These are phyloP conservation scores for Leptodontidium sp. DNA, from an alignment of 2,329 filamentous ascomycete genomes.

Conservation along the genomic window DNA sequence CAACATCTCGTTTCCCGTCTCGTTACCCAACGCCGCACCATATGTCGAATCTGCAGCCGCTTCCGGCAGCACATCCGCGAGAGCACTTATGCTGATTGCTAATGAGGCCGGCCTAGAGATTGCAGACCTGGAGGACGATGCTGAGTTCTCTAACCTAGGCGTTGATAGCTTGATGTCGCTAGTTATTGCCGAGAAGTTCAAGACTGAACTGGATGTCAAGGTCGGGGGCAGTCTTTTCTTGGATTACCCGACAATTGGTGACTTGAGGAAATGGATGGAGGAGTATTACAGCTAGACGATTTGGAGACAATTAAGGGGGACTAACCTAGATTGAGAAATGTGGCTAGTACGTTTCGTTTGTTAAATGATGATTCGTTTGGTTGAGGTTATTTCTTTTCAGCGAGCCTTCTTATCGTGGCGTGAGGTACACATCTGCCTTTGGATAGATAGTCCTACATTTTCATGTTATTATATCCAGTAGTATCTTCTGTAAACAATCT, in stretches of 20 bases:
- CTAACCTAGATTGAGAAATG: too few relatives aligned
- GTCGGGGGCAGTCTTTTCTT: slow-evolving; percentile 47
- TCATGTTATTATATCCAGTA: too few relatives aligned
- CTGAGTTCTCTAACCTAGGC: slow-evolving; percentile 46
- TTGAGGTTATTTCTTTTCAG: too few relatives aligned
- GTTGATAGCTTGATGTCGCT: slow-evolving; percentile 49
- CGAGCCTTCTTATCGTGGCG: neutral
- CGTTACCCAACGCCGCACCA: slow-evolving; percentile 3
- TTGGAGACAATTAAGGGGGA: too few relatives aligned
- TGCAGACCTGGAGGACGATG: slow-evolving; percentile 41
- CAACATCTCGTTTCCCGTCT: neutral
- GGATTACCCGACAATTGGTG: slow-evolving; percentile 49
- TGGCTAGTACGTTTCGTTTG: too few relatives aligned
- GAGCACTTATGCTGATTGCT: slow-evolving; percentile 46
- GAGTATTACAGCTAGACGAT: slow-evolving; percentile 42
- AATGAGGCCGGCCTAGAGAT: slow-evolving; percentile 44
- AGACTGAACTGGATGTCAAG: slow-evolving; percentile 46
- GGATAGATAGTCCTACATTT: too few relatives aligned
- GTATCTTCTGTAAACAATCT: too few relatives aligned
- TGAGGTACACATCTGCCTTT: too few relatives aligned
- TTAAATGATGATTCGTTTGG: too few relatives aligned
- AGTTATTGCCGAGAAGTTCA: slow-evolving; percentile 46
- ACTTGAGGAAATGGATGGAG: slow-evolving; percentile 44
- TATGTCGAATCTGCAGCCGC: slow-evolving; percentile 42
- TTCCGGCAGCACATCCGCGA: slow-evolving; percentile 39